Evolutionary conservation across 1,139 yeast genomes (phyloP).

Genomic region (Candida buenavistaensis): DNA sequence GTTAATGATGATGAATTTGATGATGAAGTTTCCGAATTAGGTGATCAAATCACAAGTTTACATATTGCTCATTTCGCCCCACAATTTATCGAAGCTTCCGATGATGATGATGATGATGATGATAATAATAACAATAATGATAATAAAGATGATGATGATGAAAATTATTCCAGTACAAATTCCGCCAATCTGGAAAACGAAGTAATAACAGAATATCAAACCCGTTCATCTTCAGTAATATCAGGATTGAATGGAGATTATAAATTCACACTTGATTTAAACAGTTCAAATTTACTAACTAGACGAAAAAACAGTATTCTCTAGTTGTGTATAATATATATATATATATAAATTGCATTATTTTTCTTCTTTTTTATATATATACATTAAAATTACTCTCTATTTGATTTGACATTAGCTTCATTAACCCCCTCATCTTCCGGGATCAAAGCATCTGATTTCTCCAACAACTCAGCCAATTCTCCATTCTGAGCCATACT

Average conservation of each 20-base stretch:
- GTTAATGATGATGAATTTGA: constrained; percentile 20
- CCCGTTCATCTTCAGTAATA: constrained; percentile 45
- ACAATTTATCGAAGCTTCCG: neutral
- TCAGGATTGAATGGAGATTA: constrained; percentile 41
- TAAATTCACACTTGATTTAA: constrained; percentile 44
- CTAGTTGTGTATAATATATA: no score
- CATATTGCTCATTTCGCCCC: constrained; percentile 5
- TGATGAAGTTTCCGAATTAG: constrained; percentile 20
- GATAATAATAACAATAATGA: neutral
- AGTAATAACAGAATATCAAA: constrained; percentile 26
- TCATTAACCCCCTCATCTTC: constrained; percentile 36
- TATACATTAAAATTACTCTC: constrained; percentile 6
- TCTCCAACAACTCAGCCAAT: constrained; percentile 77
- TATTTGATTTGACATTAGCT: constrained; percentile 39
- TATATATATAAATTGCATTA: no score
- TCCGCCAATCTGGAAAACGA: constrained; percentile 15
- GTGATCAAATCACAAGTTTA: constrained; percentile 18
- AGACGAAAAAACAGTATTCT: constrained; percentile 30
- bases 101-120: neutral
- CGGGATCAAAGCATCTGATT: constrained; percentile 76
- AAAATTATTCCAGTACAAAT: constrained; percentile 17
- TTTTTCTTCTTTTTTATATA: neutral
- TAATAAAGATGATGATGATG: constrained; percentile 16
- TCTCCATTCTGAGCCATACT: constrained; percentile 94
- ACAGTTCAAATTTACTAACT: constrained; percentile 42